Conservation (phyloP, 2,329 filamentous ascomycete species). For the Arthrinium phaeospermum region DNA sequence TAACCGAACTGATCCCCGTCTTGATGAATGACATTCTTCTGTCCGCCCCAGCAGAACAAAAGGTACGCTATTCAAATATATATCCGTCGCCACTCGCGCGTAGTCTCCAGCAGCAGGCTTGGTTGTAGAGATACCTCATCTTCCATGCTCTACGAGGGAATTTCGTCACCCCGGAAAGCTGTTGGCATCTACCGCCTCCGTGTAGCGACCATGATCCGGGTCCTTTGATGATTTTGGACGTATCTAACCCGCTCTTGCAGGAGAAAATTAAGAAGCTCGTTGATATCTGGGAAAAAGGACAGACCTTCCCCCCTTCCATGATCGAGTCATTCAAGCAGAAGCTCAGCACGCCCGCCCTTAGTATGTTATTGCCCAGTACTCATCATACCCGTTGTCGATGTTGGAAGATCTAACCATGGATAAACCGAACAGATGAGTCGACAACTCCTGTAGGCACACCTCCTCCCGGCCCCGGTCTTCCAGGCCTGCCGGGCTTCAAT, state of each 20-base stretch:
- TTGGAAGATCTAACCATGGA: slow-evolving; percentile 18
- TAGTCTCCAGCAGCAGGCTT: slow-evolving; percentile 35
- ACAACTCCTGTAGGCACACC: slow-evolving; percentile 74
- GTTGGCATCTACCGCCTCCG: background rate
- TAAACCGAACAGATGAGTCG: slow-evolving; percentile 59
- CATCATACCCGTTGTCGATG: background rate
- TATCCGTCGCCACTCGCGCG: slow-evolving; percentile 34
- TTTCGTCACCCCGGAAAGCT: background rate
- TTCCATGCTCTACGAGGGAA: slow-evolving; percentile 19
- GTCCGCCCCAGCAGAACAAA: slow-evolving; percentile 89
- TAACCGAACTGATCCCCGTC: slow-evolving; percentile 91
- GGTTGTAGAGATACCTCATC: slow-evolving; percentile 24
- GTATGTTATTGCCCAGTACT: slow-evolving; percentile 60
- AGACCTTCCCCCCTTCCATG: slow-evolving; percentile 84
- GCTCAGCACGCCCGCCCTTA: slow-evolving; percentile 65
- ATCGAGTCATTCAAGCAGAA: slow-evolving; percentile 84
- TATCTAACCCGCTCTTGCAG: slow-evolving; percentile 64
- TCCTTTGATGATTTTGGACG: slow-evolving; percentile 3
- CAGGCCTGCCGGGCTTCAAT: slow-evolving; percentile 42
- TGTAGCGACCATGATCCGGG: background rate
- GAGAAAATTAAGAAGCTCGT: slow-evolving; percentile 95
- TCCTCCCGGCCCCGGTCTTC: slow-evolving; percentile 51
- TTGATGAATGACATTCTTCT: slow-evolving; percentile 96
- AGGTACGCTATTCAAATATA: slow-evolving; percentile 71
- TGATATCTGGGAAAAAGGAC: slow-evolving; percentile 97